Evolutionary conservation across 192 early-diverging fungal genomes (phyloP).

Genomic region (Neocallimastix lanati): DNA sequence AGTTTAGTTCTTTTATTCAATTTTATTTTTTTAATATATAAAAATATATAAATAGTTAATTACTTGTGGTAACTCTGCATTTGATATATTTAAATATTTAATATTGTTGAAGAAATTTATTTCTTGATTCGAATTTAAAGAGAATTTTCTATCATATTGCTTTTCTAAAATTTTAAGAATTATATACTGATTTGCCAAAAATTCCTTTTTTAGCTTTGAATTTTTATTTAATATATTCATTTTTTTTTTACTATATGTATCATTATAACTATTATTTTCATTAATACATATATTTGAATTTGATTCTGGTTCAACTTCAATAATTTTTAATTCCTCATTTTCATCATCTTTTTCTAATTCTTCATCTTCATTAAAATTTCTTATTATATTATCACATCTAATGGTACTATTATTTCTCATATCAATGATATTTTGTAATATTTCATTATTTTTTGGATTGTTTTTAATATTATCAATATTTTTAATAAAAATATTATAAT

Average conservation of each 20-base stretch:
- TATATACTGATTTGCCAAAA: not conserved
- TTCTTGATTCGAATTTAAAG: not conserved
- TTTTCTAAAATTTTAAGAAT: not conserved
- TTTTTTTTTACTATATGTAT: not conserved
- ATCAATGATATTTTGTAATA: not conserved
- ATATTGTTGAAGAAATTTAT: not conserved
- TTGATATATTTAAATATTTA: not conserved
- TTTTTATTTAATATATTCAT: not conserved
- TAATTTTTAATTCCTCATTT: not conserved
- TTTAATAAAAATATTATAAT: not conserved
- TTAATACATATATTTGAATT: not conserved
- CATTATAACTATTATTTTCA: not conserved
- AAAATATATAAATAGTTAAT: too few species aligned
- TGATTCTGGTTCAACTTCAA: not conserved
- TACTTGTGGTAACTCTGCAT: not conserved
- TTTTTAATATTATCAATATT: not conserved
- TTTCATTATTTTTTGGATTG: not conserved
- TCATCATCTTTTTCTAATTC: not conserved
- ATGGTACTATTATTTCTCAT: not conserved
- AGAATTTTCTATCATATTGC: not conserved
- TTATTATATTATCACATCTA: too few species aligned
- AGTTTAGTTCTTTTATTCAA: not conserved
- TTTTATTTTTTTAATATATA: not conserved
- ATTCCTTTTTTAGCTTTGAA: not conserved
- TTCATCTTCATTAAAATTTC: not conserved